These are phyloP conservation scores for Hortiboletus flavorubellus DNA, from an alignment of 768 basidiomycete species.

Conservation along the genomic window DNA sequence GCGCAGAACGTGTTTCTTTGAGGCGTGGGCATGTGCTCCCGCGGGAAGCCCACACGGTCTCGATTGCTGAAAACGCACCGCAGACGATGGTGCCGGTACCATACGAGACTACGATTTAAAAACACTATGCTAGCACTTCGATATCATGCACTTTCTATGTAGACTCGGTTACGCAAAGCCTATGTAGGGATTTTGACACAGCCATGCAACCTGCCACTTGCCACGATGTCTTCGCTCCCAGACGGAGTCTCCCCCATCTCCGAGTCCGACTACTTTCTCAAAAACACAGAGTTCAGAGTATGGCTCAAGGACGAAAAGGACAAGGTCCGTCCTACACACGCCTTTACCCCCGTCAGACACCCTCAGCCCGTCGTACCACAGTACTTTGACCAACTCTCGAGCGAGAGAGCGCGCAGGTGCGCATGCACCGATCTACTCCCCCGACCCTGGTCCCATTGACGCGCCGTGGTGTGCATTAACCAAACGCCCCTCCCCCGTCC, in stretches of 20 bases:
- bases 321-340: constrained; percentile 40
- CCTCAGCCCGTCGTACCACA: not conserved
- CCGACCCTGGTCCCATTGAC: constrained; percentile 16
- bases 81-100: constrained; percentile 90
- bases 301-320: constrained; percentile 80
- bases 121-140: constrained; percentile 19
- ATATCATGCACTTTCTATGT: no score
- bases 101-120: constrained; percentile 97
- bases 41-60: constrained; percentile 74
- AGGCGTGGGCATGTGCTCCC: constrained; percentile 86
- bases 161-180: no score
- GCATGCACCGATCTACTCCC: constrained; percentile 10
- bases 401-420: constrained; percentile 77
- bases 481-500: not conserved
- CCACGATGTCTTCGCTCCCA: constrained; percentile 42
- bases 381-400: constrained; percentile 73
- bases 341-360: not conserved
- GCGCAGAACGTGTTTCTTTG: constrained; percentile 70
- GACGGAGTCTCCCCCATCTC: constrained; percentile 59
- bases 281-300: constrained; percentile 78
- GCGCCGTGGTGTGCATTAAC: not conserved
- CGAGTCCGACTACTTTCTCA: constrained; percentile 86
- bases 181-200: constrained; percentile 4
- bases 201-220: constrained; percentile 1
- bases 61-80: constrained; percentile 69